Conservation (phyloP, 306 rosid species). For the Ormosia semicastrata region DNA sequence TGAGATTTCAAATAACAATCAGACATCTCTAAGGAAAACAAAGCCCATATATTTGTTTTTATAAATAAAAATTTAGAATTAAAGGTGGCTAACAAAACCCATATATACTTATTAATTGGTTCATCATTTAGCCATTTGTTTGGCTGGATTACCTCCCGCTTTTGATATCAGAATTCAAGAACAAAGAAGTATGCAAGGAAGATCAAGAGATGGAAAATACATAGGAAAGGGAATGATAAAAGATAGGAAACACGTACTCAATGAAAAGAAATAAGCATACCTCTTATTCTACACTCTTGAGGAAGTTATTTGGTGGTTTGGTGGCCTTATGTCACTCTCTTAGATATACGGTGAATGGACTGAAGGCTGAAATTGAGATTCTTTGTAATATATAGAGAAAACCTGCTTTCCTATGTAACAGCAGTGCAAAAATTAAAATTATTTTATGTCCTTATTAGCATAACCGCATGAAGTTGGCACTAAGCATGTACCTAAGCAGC, state of each 20-base stretch:
- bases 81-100: not conserved
- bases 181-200: not conserved
- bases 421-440: not conserved
- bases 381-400: not conserved
- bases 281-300: not conserved
- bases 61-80: too few relatives aligned
- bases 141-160: not conserved
- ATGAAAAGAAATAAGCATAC: not conserved
- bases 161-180: not conserved
- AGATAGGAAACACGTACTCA: not conserved
- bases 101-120: not conserved
- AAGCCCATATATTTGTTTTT: not conserved
- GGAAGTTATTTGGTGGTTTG: not conserved
- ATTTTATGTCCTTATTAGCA: not conserved
- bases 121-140: not conserved
- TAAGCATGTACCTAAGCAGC: not conserved
- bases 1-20: not conserved
- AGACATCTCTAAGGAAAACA: not conserved
- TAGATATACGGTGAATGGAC: not conserved
- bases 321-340: too few relatives aligned
- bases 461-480: not conserved
- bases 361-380: not conserved
- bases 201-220: not conserved
- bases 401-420: not conserved
- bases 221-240: not conserved